A percentile compares a stretch with the other conserved stretches of the same genome.
Conservation (phyloP, 192 early-diverging fungal species). For the Coemansia nantahalensis region DNA sequence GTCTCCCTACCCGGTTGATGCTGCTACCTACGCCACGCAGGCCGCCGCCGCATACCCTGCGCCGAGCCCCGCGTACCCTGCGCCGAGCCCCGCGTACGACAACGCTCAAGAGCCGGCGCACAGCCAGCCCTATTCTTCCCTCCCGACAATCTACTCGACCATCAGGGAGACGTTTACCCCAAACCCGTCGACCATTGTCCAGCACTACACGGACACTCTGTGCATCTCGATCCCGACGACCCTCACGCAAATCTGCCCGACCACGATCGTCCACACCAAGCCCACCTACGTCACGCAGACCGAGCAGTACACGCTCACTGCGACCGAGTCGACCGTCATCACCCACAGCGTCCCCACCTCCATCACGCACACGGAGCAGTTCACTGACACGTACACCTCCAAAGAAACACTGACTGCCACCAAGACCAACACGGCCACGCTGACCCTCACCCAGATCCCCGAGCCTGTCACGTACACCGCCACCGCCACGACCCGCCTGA, state of each 20-base stretch:
- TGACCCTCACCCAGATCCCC: conserved; percentile 3
- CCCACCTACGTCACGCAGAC: conserved; percentile 36
- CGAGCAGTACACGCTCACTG: conserved; percentile 25
- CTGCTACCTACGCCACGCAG: neutral
- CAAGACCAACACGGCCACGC: conserved; percentile 1
- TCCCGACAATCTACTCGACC: conserved; percentile 36
- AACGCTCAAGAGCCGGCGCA: neutral
- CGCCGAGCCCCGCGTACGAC: neutral
- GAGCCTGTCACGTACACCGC: too few relatives aligned
- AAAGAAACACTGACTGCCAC: conserved; percentile 9
- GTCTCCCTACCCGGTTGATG: neutral
- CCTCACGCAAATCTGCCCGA: conserved; percentile 12
- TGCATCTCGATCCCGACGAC: conserved; percentile 23
- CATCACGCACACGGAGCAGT: conserved; percentile 25
- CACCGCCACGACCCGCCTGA: neutral
- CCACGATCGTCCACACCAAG: conserved; percentile 18
- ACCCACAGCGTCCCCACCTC: conserved; percentile 37
- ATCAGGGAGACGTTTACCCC: conserved; percentile 18
- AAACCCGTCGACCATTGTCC: conserved; percentile 21
- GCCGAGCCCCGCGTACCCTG: neutral
- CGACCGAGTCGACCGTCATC: conserved; percentile 26
- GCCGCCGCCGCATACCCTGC: neutral
- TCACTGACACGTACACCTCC: conserved; percentile 15
- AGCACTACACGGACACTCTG: conserved; percentile 25
- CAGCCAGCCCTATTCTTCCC: too few relatives aligned